Conservation (phyloP, 345 rosid genomes). For the Populus tremula region DNA sequence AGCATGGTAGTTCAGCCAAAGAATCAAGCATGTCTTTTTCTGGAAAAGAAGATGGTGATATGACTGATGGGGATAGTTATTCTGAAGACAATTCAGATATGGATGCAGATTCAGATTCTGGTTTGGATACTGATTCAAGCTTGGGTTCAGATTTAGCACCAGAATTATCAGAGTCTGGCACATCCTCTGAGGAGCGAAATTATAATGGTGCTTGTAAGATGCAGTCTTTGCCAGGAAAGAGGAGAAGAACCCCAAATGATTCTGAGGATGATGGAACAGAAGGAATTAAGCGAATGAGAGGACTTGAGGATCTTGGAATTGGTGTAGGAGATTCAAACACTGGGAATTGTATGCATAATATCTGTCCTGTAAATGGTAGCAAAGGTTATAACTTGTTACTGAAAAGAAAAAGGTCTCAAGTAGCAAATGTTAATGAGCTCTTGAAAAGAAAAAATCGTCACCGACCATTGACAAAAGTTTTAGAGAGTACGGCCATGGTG, state of each 20-base stretch:
- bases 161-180: constrained; percentile 63
- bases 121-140: constrained; percentile 1
- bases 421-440: constrained; percentile 50
- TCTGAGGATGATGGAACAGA: constrained; percentile 97
- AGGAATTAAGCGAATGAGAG: constrained; percentile 95
- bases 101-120: constrained; percentile 3
- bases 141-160: constrained; percentile 39
- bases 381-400: constrained; percentile 43
- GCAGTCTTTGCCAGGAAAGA: constrained; percentile 50
- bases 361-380: constrained; percentile 46
- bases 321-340: constrained; percentile 46
- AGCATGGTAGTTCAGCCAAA: constrained; percentile 36
- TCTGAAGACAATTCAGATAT: constrained; percentile 36
- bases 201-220: constrained; percentile 42
- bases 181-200: constrained; percentile 66
- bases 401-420: constrained; percentile 71
- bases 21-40: constrained; percentile 53
- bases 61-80: constrained; percentile 37
- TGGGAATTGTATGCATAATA: constrained; percentile 50
- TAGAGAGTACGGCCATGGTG: constrained; percentile 83
- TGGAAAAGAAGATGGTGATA: constrained; percentile 47
- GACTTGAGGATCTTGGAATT: constrained; percentile 87
- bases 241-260: constrained; percentile 91
- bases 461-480: constrained; percentile 78
- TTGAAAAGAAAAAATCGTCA: constrained; percentile 72